Evolutionary conservation across 805 yeast genomes (phyloP).

Genomic region (Danielozyma ontarioensis): DNA sequence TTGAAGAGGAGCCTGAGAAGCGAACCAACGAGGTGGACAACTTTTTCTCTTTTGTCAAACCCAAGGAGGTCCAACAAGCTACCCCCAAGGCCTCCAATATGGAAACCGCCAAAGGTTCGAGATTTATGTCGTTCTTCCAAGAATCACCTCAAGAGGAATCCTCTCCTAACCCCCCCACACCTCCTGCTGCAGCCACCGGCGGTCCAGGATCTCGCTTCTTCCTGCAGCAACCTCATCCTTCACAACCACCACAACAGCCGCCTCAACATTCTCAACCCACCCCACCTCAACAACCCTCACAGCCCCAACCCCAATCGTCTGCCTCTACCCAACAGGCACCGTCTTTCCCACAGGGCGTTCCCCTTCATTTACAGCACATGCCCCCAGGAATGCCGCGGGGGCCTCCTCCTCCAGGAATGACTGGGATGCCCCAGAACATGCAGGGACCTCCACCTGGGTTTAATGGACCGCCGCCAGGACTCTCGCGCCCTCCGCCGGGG

Average conservation of each 20-base stretch:
- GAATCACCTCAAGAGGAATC: not conserved
- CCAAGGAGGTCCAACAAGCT: conserved; percentile 9
- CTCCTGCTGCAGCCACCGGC: not conserved
- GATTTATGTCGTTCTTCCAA: conserved; percentile 12
- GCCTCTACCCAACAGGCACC: conserved; percentile 12
- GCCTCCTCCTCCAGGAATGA: conserved; percentile 11
- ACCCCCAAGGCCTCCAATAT: not conserved
- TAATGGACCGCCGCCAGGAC: conserved; percentile 3
- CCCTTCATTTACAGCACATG: conserved; percentile 3
- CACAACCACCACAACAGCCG: conserved; percentile 5
- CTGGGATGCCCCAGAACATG: conserved; percentile 6
- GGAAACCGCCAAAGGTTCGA: conserved; percentile 5
- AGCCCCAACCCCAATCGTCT: conserved; percentile 3
- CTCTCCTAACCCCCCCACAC: not conserved
- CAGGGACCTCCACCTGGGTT: conserved; percentile 2
- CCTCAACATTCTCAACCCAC: conserved; percentile 10
- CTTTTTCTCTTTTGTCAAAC: conserved; percentile 37
- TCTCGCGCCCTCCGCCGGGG: conserved; percentile 4
- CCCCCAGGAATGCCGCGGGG: conserved; percentile 4
- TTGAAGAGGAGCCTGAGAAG: conserved; percentile 9
- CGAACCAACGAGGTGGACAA: conserved; percentile 39
- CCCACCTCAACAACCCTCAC: conserved; percentile 7
- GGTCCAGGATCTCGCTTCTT: conserved; percentile 2
- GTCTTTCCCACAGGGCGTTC: conserved; percentile 4
- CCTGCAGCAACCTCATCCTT: conserved; percentile 9